These are phyloP conservation scores for Mortierella antarctica DNA, from an alignment of 192 early-diverging fungal species.

Conservation along the genomic window DNA sequence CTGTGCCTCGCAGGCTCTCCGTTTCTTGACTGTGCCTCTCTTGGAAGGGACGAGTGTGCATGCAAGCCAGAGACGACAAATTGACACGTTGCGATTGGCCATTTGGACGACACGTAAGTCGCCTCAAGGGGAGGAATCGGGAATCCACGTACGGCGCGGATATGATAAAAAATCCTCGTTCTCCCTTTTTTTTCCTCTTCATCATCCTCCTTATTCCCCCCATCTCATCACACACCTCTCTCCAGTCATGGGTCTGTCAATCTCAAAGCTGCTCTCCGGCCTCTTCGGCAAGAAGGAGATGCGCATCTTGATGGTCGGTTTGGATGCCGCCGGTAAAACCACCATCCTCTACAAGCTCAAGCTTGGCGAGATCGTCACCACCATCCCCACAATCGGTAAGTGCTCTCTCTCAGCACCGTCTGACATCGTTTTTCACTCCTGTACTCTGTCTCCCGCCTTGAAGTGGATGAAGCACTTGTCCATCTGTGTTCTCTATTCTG, in stretches of 20 bases:
- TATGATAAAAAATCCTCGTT: background rate
- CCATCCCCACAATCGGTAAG: conserved; percentile 97
- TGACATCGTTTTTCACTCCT: background rate
- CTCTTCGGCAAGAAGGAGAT: conserved; percentile 95
- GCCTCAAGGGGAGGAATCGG: too few relatives aligned
- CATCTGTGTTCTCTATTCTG: too few relatives aligned
- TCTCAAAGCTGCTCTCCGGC: conserved; percentile 80
- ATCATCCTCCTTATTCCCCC: background rate
- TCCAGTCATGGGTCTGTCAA: conserved; percentile 83
- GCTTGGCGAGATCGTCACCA: conserved; percentile 98
- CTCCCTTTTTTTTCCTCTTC: background rate
- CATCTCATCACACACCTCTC: conserved; percentile 10
- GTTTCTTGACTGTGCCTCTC: too few relatives aligned
- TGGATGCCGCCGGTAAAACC: conserved; percentile 97
- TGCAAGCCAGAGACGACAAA: too few relatives aligned
- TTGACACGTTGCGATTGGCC: too few relatives aligned
- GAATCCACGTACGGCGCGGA: too few relatives aligned
- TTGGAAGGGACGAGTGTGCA: too few relatives aligned
- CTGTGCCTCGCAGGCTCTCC: too few relatives aligned
- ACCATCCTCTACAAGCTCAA: conserved; percentile 99
- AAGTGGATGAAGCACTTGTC: too few relatives aligned
- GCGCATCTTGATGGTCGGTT: conserved; percentile 97
- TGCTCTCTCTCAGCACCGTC: background rate
- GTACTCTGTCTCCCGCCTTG: background rate
- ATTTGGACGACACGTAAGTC: too few relatives aligned